Base-by-base conservation (phyloP, 805 yeast genomes). In the Kuraishia molischiana region DNA sequence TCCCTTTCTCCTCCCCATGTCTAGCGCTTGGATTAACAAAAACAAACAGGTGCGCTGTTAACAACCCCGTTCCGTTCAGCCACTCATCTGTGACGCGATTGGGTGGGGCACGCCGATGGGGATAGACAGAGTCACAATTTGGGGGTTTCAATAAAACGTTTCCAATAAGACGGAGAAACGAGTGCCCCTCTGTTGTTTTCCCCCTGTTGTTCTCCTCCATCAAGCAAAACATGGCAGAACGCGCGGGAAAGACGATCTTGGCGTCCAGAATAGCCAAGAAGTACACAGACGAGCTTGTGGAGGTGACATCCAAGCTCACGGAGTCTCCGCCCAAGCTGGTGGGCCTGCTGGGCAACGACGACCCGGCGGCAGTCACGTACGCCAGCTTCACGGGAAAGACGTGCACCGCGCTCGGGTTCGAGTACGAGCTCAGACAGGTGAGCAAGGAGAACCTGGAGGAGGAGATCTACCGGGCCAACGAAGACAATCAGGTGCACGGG, bases 361-460 rank as follows among this genome's bases (percentile, higher is more conserved):
- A 92, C 50, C 97, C 97, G 2, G 96, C 97, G 10, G 97, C 96
- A 4, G 72, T 73, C 51, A 83, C 83, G 83, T 92, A 92, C 57
- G 97, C 98, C 35, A 79, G 77, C 36, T 92, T 97, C 96, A 90
- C 98, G 0, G 84, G 82, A 21, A 89, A 86, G 54, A 90, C 97
- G 1, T 77, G 92, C 47, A 81, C 77, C 51, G 78, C 84, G 17
- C 62, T 87, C 41, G 98, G 98, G 0, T 87, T 92, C 62, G 64
- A 73, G 26, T 92, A 85, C 57, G 90, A 87, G 54, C 63, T 92
- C 45, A 61, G 83, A 22, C 72, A 76, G 49, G 78, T 82, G 15
- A 66, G 64, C 15, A 86, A 84, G 54, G 95, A 92, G 47, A 81
- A 79, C 24, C 67, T 92, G 43, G 98, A 92, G 57, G 87, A 79